A percentile compares a stretch with the other conserved stretches of the same genome.
Conservation (phyloP, 1,284 basidiomycete genomes). For the Termitomyces sp. region DNA sequence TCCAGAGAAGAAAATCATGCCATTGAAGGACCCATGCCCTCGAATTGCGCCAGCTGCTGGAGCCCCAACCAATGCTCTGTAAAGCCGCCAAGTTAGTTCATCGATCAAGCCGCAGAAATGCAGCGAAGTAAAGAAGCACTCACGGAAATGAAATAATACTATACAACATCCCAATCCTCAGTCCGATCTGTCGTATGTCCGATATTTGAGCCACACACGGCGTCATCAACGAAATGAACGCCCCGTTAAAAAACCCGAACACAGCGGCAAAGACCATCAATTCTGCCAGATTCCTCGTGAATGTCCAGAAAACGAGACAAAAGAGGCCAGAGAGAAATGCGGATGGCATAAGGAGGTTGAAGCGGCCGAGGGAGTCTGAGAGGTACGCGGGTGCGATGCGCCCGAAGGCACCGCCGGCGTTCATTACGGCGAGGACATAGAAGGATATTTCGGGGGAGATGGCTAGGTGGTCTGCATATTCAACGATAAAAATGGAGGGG, state of each 20-base stretch:
- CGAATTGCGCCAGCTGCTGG: slow-evolving; percentile 53
- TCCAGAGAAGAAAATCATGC: slow-evolving; percentile 56
- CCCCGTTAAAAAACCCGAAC: slow-evolving; percentile 56
- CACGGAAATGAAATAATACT: slow-evolving; percentile 61
- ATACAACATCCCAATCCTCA: slow-evolving; percentile 57
- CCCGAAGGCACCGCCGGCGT: slow-evolving; percentile 58
- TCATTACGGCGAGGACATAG: slow-evolving; percentile 57
- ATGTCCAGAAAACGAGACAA: slow-evolving; percentile 54
- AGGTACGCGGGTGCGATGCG: slow-evolving; percentile 57
- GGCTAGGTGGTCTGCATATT: slow-evolving; percentile 41
- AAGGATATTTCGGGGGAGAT: slow-evolving; percentile 37
- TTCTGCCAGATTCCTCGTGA: slow-evolving; percentile 33
- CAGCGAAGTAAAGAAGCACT: slow-evolving; percentile 29
- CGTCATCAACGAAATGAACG: slow-evolving; percentile 57
- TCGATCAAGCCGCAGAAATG: not conserved
- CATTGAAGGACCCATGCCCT: slow-evolving; percentile 42
- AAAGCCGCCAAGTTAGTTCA: slow-evolving; percentile 1
- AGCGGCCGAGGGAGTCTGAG: slow-evolving; percentile 57
- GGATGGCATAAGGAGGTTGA: slow-evolving; percentile 57
- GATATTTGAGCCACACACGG: slow-evolving; percentile 63
- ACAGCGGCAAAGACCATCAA: slow-evolving; percentile 50
- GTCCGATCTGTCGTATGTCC: slow-evolving; percentile 50
- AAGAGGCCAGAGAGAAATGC: slow-evolving; percentile 56
- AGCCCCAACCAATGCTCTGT: slow-evolving; percentile 54
- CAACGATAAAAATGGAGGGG: slow-evolving; percentile 60